phyloP scores from a whole-genome alignment of 1,284 basidiomycete species.

The Volvariella surrecta region DNA sequence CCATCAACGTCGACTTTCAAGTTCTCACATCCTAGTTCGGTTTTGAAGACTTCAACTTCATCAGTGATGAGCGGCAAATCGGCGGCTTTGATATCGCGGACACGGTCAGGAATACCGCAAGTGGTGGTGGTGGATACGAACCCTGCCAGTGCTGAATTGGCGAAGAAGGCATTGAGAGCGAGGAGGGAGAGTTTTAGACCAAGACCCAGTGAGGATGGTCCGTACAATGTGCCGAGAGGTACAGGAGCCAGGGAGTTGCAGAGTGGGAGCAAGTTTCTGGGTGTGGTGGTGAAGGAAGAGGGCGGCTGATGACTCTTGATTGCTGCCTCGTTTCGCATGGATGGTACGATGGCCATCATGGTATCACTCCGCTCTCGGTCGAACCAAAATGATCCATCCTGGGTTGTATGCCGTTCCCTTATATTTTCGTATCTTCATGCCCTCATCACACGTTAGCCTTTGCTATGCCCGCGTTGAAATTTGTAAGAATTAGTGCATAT shows the following conservation, averaged over 20 bases:
- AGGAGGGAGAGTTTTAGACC: slow-evolving; percentile 72
- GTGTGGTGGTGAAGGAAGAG: slow-evolving; percentile 27
- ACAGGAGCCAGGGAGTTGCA: slow-evolving; percentile 16
- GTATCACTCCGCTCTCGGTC: no score
- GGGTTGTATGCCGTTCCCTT: no score
- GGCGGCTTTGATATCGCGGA: background rate
- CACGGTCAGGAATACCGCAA: background rate
- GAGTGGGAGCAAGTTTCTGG: slow-evolving; percentile 24
- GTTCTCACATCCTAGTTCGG: background rate
- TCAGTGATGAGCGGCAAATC: background rate
- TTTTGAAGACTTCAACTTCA: background rate
- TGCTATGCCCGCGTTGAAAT: no score
- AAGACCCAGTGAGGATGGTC: slow-evolving; percentile 53
- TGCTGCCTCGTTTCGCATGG: no score
- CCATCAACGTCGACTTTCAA: no score
- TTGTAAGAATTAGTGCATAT: no score
- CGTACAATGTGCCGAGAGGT: slow-evolving; percentile 11
- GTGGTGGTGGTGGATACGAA: background rate
- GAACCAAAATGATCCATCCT: no score
- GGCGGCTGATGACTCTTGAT: no score
- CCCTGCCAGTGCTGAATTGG: background rate
- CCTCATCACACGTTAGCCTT: no score
- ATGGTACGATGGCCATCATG: no score
- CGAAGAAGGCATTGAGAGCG: slow-evolving; percentile 34
- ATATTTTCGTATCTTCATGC: no score